Evolutionary conservation across 345 rosid genomes (phyloP).

Genomic region (Salix exigua): DNA sequence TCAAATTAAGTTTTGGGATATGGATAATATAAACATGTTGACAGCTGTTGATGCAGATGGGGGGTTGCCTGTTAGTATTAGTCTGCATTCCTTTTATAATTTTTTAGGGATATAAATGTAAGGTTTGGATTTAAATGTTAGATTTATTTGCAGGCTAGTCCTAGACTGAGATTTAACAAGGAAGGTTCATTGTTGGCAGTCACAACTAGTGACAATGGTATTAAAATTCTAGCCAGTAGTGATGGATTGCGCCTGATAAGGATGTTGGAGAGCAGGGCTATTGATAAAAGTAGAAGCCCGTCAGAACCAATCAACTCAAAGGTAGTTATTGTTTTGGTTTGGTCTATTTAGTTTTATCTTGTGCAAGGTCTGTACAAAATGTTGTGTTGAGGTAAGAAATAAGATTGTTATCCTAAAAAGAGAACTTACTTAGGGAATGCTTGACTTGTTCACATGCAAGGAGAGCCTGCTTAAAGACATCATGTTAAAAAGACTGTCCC

Average conservation of each 20-base stretch:
- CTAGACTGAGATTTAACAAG: conserved; percentile 58
- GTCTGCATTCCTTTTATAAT: not conserved
- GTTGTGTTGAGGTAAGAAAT: not conserved
- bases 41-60: conserved; percentile 55
- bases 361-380: not conserved
- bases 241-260: conserved; percentile 47
- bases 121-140: not conserved
- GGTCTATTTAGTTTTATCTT: not conserved
- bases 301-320: conserved; percentile 42
- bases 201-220: conserved; percentile 54
- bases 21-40: conserved; percentile 47
- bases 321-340: conserved; percentile 22
- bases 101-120: not conserved
- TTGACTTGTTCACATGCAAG: not conserved
- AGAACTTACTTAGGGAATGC: not conserved
- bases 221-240: conserved; percentile 47
- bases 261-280: conserved; percentile 38
- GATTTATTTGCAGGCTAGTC: conserved; percentile 45
- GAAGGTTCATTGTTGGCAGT: conserved; percentile 59
- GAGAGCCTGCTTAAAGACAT: not conserved
- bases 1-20: conserved; percentile 64
- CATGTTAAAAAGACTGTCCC: not conserved
- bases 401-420: not conserved
- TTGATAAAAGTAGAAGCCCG: conserved; percentile 38
- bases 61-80: conserved; percentile 52